phyloP scores from a whole-genome alignment of 1,284 basidiomycete genomes.

The Fomitopsis pinicola region DNA sequence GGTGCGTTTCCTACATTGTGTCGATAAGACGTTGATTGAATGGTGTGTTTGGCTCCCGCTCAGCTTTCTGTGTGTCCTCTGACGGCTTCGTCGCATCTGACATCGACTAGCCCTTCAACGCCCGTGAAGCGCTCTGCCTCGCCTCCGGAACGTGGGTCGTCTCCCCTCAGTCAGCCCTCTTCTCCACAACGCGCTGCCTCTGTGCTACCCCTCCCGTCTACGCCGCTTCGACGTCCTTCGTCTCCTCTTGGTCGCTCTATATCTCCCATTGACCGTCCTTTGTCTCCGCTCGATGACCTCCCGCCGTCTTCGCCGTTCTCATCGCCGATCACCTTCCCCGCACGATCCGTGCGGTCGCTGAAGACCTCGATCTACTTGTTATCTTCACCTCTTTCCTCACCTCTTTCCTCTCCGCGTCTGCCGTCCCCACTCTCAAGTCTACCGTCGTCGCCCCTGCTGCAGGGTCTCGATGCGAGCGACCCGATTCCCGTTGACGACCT shows the following conservation, averaged over 20 bases:
- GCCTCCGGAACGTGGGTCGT: not conserved
- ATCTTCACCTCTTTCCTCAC: slow-evolving; percentile 3
- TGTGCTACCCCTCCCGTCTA: not conserved
- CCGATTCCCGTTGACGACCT: not conserved
- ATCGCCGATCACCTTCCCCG: not conserved
- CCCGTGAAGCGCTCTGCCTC: not conserved
- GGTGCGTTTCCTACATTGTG: not conserved
- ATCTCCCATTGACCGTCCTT: not conserved
- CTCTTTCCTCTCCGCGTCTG: not conserved
- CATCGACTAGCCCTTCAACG: not conserved
- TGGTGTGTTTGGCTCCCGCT: not conserved
- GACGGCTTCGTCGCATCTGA: not conserved
- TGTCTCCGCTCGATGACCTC: not conserved
- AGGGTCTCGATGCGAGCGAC: not conserved
- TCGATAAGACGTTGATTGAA: not conserved
- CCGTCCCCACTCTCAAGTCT: not conserved
- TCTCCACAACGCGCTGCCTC: not conserved
- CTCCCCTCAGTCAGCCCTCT: not conserved
- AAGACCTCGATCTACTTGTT: not conserved
- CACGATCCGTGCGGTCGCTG: not conserved
- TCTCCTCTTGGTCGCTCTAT: not conserved
- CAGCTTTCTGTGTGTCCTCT: not conserved
- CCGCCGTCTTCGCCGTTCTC: slow-evolving; percentile 6
- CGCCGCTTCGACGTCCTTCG: not conserved
- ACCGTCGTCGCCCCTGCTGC: not conserved